Evolutionary conservation across 768 basidiomycete genomes (phyloP).

Genomic region (Terana coerulea): DNA sequence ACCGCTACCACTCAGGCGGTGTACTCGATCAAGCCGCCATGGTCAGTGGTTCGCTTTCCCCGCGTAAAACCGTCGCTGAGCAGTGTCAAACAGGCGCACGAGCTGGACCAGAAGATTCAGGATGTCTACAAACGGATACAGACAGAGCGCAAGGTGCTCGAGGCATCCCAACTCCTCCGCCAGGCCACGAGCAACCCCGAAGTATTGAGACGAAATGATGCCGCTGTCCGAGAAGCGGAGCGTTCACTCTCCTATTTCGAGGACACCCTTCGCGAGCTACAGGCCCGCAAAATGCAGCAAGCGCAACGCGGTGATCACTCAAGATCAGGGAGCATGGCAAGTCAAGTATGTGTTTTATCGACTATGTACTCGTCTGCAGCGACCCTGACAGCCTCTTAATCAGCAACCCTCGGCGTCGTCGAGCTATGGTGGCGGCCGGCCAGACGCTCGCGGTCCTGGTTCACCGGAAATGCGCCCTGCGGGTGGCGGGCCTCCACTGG

Average conservation of each 20-base stretch:
- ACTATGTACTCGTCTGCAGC: not conserved
- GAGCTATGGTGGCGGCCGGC: conserved; percentile 9
- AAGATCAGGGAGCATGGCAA: conserved; percentile 41
- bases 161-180: conserved; percentile 74
- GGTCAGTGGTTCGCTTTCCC: conserved; percentile 15
- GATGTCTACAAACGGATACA: conserved; percentile 87
- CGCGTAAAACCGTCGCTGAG: conserved; percentile 8
- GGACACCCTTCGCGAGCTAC: conserved; percentile 77
- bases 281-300: conserved; percentile 65
- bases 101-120: conserved; percentile 91
- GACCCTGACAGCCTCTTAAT: not conserved
- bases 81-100: conserved; percentile 32
- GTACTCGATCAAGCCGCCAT: conserved; percentile 16
- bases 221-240: conserved; percentile 84
- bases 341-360: conserved; percentile 13
- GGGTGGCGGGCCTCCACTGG: conserved; percentile 16
- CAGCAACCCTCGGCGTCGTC: conserved; percentile 7
- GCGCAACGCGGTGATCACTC: conserved; percentile 51
- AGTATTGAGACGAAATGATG: conserved; percentile 76
- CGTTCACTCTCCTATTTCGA: conserved; percentile 85
- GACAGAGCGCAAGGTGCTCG: conserved; percentile 90
- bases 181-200: conserved; percentile 85
- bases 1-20: conserved; percentile 5
- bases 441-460: conserved; percentile 21
- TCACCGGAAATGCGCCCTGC: conserved; percentile 21